These are phyloP conservation scores for Epichloe amarillans DNA, from an alignment of 2,329 filamentous ascomycete species.

Conservation along the genomic window DNA sequence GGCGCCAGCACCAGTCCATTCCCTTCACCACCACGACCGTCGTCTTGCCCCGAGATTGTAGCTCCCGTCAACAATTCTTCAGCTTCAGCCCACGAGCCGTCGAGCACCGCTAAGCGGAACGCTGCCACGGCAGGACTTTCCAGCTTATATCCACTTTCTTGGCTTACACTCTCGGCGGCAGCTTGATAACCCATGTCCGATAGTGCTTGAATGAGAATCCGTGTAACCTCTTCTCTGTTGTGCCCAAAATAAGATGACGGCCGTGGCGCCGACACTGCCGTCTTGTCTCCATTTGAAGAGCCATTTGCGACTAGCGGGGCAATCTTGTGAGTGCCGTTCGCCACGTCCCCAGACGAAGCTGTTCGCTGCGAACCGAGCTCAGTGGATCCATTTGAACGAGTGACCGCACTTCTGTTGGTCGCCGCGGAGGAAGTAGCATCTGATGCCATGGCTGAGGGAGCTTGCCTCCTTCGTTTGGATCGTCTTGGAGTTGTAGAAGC, in stretches of 20 bases:
- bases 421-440: conserved; percentile 37
- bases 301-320: conserved; percentile 38
- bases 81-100: conserved; percentile 73
- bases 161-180: conserved; percentile 61
- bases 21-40: conserved; percentile 21
- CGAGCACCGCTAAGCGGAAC: conserved; percentile 68
- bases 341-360: conserved; percentile 13
- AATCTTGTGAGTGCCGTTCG: conserved; percentile 36
- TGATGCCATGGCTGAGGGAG: conserved; percentile 45
- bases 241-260: conserved; percentile 59
- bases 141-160: conserved; percentile 75
- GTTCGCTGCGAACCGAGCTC: conserved; percentile 13
- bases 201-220: conserved; percentile 83
- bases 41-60: conserved; percentile 10
- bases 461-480: conserved; percentile 43
- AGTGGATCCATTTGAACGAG: conserved; percentile 30
- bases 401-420: conserved; percentile 40
- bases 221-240: conserved; percentile 81
- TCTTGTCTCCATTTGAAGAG: conserved; percentile 25
- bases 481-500: conserved; percentile 10
- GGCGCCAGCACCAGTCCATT: conserved; percentile 62
- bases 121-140: conserved; percentile 78
- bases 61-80: conserved; percentile 62
- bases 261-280: conserved; percentile 6
- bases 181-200: conserved; percentile 74